Evolutionary conservation across 371 early-diverging fungal genomes (phyloP).

Genomic region (Neoconidiobolus thromboides): DNA sequence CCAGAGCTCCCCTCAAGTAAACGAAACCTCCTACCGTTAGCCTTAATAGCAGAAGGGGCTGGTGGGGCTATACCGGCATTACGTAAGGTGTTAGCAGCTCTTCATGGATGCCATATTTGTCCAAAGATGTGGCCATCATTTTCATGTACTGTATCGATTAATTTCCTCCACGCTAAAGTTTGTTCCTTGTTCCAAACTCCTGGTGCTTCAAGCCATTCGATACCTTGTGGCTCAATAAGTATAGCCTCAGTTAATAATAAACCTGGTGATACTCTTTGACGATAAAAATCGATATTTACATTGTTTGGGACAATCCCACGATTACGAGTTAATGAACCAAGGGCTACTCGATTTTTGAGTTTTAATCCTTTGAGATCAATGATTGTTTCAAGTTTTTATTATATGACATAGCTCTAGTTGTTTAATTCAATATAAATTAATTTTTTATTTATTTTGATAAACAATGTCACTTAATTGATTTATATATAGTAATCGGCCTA

Average conservation of each 20-base stretch:
- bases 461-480: too few species aligned
- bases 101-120: conserved; percentile 34
- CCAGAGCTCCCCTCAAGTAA: background rate
- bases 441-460: too few species aligned
- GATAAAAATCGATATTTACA: conserved; percentile 26
- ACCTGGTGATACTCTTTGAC: conserved; percentile 28
- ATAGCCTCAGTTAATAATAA: conserved; percentile 33
- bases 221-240: conserved; percentile 18
- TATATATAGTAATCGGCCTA: too few species aligned
- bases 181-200: conserved; percentile 28
- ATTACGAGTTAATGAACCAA: conserved; percentile 27
- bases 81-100: conserved; percentile 7
- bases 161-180: conserved; percentile 28
- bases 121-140: conserved; percentile 29
- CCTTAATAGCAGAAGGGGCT: conserved; percentile 5
- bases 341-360: conserved; percentile 16
- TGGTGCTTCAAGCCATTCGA: conserved; percentile 15
- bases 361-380: background rate
- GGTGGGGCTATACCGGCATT: conserved; percentile 5
- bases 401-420: too few species aligned
- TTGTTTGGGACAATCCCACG: conserved; percentile 20
- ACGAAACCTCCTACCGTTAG: background rate
- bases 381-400: too few species aligned
- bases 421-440: too few species aligned
- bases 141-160: conserved; percentile 30